A percentile compares a stretch with the other conserved stretches of the same genome.
phyloP scores from a whole-genome alignment of 345 rosid species.

The Eucalyptus pumila region DNA sequence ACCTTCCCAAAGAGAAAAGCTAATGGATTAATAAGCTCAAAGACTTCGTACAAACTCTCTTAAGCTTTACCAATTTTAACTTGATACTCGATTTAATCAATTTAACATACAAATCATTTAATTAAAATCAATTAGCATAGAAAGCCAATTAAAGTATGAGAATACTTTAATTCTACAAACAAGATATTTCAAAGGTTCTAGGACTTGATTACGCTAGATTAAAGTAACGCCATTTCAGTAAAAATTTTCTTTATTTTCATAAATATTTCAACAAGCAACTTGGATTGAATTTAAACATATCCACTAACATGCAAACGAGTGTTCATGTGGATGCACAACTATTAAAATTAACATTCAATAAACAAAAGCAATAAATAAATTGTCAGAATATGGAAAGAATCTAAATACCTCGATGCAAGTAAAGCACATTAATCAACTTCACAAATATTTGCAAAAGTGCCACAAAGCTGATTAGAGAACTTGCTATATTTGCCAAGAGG shows the following conservation, averaged over 20 bases:
- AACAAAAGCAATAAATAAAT: neutral
- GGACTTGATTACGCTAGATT: neutral
- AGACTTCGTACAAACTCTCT: too few relatives aligned
- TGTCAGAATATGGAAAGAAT: neutral
- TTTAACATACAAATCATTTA: too few relatives aligned
- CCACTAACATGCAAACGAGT: neutral
- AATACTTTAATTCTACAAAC: neutral
- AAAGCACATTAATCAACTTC: neutral
- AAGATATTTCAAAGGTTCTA: neutral
- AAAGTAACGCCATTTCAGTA: neutral
- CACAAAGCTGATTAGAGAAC: neutral
- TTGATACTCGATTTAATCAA: too few relatives aligned
- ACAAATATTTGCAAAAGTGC: neutral
- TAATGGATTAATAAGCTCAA: too few relatives aligned
- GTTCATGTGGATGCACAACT: neutral
- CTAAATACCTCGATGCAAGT: neutral
- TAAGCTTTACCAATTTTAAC: too few relatives aligned
- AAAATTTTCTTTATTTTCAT: neutral
- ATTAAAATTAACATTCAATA: neutral
- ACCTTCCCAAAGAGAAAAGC: too few relatives aligned
- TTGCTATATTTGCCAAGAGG: accelerated
- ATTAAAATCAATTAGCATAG: too few relatives aligned
- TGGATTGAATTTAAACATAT: neutral
- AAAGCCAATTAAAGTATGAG: neutral
- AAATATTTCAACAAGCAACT: too few relatives aligned